Base-by-base conservation (phyloP, 257 asterid genomes). In the Nicotiana sylvestris region DNA sequence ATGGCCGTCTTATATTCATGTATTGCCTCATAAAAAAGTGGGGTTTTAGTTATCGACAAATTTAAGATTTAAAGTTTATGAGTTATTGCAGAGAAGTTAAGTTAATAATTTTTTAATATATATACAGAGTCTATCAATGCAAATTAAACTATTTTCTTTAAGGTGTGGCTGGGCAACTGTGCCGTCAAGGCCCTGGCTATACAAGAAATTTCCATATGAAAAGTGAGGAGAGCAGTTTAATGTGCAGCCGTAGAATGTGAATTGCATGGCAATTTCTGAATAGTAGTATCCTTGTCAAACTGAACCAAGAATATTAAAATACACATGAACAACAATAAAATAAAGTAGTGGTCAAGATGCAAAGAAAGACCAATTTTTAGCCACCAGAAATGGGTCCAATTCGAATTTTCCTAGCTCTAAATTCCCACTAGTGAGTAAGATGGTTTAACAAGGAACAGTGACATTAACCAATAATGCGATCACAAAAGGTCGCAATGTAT, bases 201-300 rank as follows among this genome's bases (percentile, higher is more conserved):
- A 33, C 18, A 37, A 21, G n/a, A 35, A 70, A 43, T 0, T 70
- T 39, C 35, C 58, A 21, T 5, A 53, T 12, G 58, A 53, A 53
- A 53, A 13, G 58, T 13, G 3, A 53, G 58, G 58, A 53, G 5
- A 53, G 60, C 35, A 6, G 21, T 2, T 57, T 21, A 72, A 46
- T 39, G 55, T 69, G 78, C 57, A n/a, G n/a, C 33, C 77, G n/a
- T 69, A n/a, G 9, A 72, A 46, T 72, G 64, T 49, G 62, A 74
- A 74, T 27, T 51, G 27, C 60, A 3, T 74, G 64, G 27, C 16
- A 51, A 51, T 25, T 74, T 74, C 43, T 74, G 16, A 51, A 74
- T 74, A 74, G 2, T 49, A 51, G 1, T 49, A 27, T 0, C 62
- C 33, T 27, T 27, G 62, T 49, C 80, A 74, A 74, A 25, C 62